Conservation (phyloP, 352 stramenopile species). For the Elongisporangium senticosum region DNA sequence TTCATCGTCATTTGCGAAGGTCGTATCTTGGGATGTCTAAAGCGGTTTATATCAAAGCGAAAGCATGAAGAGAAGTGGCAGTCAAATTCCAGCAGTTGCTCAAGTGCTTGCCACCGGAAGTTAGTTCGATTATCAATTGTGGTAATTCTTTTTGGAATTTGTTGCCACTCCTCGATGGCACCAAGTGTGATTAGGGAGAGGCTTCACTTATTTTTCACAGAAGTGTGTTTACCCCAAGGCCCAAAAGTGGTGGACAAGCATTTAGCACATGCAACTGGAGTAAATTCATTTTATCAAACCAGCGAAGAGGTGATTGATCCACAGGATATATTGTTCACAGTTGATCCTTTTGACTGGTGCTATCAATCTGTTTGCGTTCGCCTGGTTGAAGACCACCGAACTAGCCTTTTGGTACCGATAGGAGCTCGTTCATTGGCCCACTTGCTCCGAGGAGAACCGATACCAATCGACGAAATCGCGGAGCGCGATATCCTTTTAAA, state of each 20-base stretch:
- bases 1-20: neutral
- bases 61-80: neutral
- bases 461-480: constrained; percentile 47
- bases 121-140: constrained; percentile 21
- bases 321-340: constrained; percentile 28
- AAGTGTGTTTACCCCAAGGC: constrained; percentile 15
- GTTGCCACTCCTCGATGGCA: constrained; percentile 21
- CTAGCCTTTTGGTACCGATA: constrained; percentile 33
- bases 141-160: constrained; percentile 37
- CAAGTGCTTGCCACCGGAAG: constrained; percentile 16
- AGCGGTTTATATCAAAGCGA: constrained; percentile 21
- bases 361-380: constrained; percentile 23
- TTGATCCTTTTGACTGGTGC: constrained; percentile 66
- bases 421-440: constrained; percentile 28
- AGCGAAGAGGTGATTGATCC: constrained; percentile 15
- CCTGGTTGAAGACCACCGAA: constrained; percentile 14
- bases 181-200: constrained; percentile 30
- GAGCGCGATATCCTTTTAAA: constrained; percentile 17
- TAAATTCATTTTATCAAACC: neutral
- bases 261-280: neutral
- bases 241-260: neutral
- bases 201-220: constrained; percentile 32
- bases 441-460: constrained; percentile 20
- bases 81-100: constrained; percentile 12
- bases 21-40: constrained; percentile 18